Conservation (phyloP, 305 asterid genomes). For the Solanum aculeatissimum region DNA sequence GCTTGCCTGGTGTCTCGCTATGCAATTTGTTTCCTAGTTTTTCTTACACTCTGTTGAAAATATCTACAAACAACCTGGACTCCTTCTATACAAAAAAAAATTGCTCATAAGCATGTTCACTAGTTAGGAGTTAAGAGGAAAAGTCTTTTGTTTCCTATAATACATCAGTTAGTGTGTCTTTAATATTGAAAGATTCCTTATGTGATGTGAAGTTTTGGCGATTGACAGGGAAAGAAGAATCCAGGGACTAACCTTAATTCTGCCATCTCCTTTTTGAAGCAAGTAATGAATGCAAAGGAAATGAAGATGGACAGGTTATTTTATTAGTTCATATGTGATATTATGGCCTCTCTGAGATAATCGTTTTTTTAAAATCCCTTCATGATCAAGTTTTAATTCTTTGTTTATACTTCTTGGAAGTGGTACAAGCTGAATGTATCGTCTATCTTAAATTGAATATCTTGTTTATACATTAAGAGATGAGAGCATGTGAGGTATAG, state of each 20-base stretch:
- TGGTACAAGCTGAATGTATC: not conserved
- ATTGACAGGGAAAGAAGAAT: conserved; percentile 76
- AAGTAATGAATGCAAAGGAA: conserved; percentile 66
- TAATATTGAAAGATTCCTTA: not conserved
- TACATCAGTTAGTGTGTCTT: not conserved
- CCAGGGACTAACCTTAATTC: conserved; percentile 63
- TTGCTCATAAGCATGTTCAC: not conserved
- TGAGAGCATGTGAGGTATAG: not conserved
- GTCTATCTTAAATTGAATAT: not conserved
- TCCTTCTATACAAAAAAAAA: not conserved
- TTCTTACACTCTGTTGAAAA: not conserved
- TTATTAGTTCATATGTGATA: not conserved
- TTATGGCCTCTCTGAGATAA: not conserved
- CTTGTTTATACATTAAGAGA: not conserved
- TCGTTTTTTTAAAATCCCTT: not conserved
- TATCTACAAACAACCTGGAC: not conserved
- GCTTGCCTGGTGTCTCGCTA: not conserved
- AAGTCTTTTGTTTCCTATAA: not conserved
- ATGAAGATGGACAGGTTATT: conserved; percentile 78
- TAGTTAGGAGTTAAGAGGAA: not conserved
- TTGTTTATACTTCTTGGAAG: not conserved
- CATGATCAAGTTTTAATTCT: not conserved
- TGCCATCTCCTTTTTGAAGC: conserved; percentile 58
- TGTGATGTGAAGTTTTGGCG: not conserved
- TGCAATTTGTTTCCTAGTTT: not conserved